Evolutionary conservation across 176 grass and related monocot genomes (phyloP).

Genomic region (Rhynchospora breviuscula): DNA sequence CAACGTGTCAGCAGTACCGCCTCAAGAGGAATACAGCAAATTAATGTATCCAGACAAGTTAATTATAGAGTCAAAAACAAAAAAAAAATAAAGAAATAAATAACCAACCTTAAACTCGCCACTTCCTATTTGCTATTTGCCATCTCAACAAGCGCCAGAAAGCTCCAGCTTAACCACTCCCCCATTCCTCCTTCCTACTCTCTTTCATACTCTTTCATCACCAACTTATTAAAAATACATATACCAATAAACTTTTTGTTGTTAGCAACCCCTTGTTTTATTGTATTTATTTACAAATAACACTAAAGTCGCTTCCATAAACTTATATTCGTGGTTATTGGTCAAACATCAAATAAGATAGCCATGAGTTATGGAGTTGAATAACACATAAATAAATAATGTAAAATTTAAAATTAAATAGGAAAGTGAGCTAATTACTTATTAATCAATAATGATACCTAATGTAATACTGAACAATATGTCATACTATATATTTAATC

Average conservation of each 20-base stretch:
- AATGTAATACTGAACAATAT: no score
- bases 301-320: not conserved
- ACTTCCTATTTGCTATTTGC: not conserved
- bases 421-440: no score
- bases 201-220: not conserved
- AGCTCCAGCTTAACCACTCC: conserved; percentile 24
- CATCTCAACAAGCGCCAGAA: conserved; percentile 20
- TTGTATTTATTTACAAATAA: not conserved
- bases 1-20: not conserved
- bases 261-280: not conserved
- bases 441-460: no score
- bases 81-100: not conserved
- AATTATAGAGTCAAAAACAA: not conserved
- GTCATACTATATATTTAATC: no score
- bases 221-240: not conserved
- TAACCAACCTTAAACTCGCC: conserved; percentile 13
- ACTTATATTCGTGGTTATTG: not conserved
- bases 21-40: not conserved
- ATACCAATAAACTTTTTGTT: not conserved
- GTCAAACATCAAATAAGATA: not conserved
- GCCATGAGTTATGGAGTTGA: not conserved
- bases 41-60: not conserved
- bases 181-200: conserved; percentile 9
- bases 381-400: not conserved
- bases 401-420: not conserved